These are phyloP conservation scores for Abrus precatorius DNA, from an alignment of 306 rosid genomes.

Conservation along the genomic window DNA sequence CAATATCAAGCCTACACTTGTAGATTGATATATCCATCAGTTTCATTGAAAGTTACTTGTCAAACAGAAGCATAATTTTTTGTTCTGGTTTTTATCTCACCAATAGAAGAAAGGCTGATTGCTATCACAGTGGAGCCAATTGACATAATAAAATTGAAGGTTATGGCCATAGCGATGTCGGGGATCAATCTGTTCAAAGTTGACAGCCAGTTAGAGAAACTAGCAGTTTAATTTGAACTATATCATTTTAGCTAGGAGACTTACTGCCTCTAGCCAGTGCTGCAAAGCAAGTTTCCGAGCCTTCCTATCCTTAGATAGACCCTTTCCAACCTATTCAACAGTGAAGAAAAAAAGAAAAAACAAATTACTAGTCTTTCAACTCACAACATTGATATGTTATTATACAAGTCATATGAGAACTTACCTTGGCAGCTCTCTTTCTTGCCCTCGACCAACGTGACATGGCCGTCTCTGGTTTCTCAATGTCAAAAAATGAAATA, in stretches of 20 bases:
- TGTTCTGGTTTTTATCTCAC: conserved; percentile 52
- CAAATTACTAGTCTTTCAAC: conserved; percentile 29
- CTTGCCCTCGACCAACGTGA: conserved; percentile 90
- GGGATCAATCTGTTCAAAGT: conserved; percentile 79
- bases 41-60: conserved; percentile 20
- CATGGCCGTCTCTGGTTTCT: conserved; percentile 74
- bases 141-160: conserved; percentile 83
- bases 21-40: conserved; percentile 23
- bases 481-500: conserved; percentile 85
- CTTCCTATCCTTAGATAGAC: conserved; percentile 79
- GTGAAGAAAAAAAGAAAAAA: not conserved
- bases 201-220: conserved; percentile 38
- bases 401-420: not conserved
- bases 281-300: conserved; percentile 91
- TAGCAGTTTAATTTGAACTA: conserved; percentile 11
- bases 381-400: conserved; percentile 1
- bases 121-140: conserved; percentile 86
- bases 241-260: conserved; percentile 44
- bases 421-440: conserved; percentile 87
- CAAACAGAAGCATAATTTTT: conserved; percentile 8
- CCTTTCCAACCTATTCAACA: conserved; percentile 78
- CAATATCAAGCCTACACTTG: conserved; percentile 83
- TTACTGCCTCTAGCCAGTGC: conserved; percentile 97
- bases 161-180: conserved; percentile 96
- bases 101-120: conserved; percentile 89